Conservation (phyloP, 2,329 filamentous ascomycete species). For the Teratosphaeriaceae sp. region DNA sequence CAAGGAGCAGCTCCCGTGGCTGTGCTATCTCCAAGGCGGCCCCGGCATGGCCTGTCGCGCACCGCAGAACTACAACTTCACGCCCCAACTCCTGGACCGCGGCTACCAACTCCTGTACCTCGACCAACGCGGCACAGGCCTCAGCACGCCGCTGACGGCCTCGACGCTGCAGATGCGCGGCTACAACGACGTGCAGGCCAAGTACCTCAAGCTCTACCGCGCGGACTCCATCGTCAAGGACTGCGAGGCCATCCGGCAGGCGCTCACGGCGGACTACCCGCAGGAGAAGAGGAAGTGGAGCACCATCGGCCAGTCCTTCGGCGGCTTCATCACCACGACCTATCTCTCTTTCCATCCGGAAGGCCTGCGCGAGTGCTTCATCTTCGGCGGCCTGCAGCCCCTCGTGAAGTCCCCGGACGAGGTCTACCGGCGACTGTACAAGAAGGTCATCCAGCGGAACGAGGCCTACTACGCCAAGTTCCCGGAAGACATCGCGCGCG, state of each 20-base stretch:
- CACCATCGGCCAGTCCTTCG: constrained; percentile 85
- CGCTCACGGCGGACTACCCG: constrained; percentile 63
- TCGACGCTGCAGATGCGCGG: constrained; percentile 62
- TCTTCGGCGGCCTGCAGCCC: constrained; percentile 77
- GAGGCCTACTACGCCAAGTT: constrained; percentile 76
- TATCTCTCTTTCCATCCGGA: constrained; percentile 77
- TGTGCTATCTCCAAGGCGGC: constrained; percentile 75
- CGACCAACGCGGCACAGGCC: constrained; percentile 86
- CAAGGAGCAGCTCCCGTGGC: constrained; percentile 50
- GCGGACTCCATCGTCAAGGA: constrained; percentile 88
- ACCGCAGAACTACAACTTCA: constrained; percentile 67
- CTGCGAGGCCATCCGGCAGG: constrained; percentile 75
- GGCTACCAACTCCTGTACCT: constrained; percentile 80
- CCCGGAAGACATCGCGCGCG: constrained; percentile 65
- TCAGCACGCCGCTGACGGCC: constrained; percentile 73
- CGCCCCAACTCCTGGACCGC: constrained; percentile 63
- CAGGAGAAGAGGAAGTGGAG: constrained; percentile 71
- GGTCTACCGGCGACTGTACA: constrained; percentile 67
- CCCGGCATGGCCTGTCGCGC: constrained; percentile 71
- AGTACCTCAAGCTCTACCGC: constrained; percentile 77
- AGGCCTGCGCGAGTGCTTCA: constrained; percentile 71
- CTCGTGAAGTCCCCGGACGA: constrained; percentile 64
- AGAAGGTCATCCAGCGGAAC: constrained; percentile 65
- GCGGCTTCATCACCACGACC: constrained; percentile 76
- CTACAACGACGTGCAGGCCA: constrained; percentile 59